These are phyloP conservation scores for Ganoderma resinaceum DNA, from an alignment of 1,284 basidiomycete species.

Conservation along the genomic window DNA sequence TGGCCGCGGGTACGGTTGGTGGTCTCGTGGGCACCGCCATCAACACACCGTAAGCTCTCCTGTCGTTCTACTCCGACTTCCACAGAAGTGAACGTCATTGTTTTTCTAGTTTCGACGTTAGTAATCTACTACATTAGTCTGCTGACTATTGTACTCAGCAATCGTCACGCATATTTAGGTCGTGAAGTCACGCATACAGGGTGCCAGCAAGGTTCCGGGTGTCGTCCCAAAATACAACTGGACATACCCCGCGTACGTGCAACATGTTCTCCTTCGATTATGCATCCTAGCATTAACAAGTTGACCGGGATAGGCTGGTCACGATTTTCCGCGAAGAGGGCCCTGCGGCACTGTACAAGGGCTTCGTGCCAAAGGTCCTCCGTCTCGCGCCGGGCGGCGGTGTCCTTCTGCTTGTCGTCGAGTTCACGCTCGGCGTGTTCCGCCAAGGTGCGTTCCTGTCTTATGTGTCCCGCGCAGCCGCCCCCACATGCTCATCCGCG, in stretches of 20 bases:
- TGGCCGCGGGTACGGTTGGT: conserved; percentile 89
- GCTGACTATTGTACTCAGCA: background rate
- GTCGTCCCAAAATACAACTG: conserved; percentile 89
- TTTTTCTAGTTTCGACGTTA: conserved; percentile 60
- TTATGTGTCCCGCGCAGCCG: background rate
- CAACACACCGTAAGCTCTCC: conserved; percentile 74
- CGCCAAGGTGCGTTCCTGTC: conserved; percentile 62
- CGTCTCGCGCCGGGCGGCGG: conserved; percentile 95
- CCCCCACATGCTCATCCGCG: background rate
- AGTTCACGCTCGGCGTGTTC: conserved; percentile 80
- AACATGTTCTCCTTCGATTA: conserved; percentile 5
- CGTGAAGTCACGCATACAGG: conserved; percentile 96
- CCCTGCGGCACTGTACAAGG: conserved; percentile 91
- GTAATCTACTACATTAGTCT: conserved; percentile 27
- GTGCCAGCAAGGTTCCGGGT: conserved; percentile 70
- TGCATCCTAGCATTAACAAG: conserved; percentile 37
- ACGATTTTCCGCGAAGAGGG: conserved; percentile 94
- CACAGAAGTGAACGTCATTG: background rate
- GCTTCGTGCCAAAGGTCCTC: conserved; percentile 87
- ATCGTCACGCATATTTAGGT: conserved; percentile 57
- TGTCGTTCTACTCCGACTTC: background rate
- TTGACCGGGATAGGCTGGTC: conserved; percentile 52
- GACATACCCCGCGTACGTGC: conserved; percentile 80
- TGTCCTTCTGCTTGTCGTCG: conserved; percentile 91
- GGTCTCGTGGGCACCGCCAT: conserved; percentile 88